Conservation (phyloP, 2,329 filamentous ascomycete genomes). For the Aspergillus ochraceus region DNA sequence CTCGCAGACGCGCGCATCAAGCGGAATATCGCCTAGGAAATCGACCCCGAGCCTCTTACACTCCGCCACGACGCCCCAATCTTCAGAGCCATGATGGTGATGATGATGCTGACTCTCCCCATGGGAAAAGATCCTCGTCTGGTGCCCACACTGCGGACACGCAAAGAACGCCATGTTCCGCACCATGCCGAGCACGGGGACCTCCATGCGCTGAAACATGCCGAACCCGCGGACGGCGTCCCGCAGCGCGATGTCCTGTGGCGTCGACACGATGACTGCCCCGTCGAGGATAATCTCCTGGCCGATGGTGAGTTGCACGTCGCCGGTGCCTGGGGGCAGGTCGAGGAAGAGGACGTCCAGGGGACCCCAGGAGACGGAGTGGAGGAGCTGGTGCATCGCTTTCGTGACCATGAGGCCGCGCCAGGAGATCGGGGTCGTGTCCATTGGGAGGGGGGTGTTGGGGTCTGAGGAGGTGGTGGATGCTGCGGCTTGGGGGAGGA, state of each 20-base stretch:
- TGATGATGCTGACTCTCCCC: conserved; percentile 23
- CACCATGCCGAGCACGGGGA: conserved; percentile 79
- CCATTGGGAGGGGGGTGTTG: conserved; percentile 32
- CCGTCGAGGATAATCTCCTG: conserved; percentile 91
- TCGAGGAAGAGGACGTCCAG: conserved; percentile 88
- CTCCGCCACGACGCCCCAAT: conserved; percentile 64
- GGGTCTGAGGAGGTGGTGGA: background rate
- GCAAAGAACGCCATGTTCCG: conserved; percentile 88
- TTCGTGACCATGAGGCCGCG: conserved; percentile 97
- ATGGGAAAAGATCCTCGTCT: conserved; percentile 71
- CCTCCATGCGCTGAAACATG: conserved; percentile 84
- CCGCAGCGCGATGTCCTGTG: conserved; percentile 87
- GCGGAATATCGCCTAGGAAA: conserved; percentile 84
- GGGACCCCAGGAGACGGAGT: conserved; percentile 91
- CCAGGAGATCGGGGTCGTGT: conserved; percentile 81
- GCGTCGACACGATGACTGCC: conserved; percentile 82
- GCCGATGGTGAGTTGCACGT: conserved; percentile 94
- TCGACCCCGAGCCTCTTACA: conserved; percentile 72
- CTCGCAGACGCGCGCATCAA: conserved; percentile 82
- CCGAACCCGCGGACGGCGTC: conserved; percentile 90
- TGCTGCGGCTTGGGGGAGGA: conserved; percentile 13
- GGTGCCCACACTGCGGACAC: conserved; percentile 74
- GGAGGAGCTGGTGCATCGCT: conserved; percentile 88
- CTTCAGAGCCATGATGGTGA: conserved; percentile 23
- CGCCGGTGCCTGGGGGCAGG: conserved; percentile 89